phyloP scores from a whole-genome alignment of 2,329 filamentous ascomycete genomes.

The Magnaporthiopsis poae region DNA sequence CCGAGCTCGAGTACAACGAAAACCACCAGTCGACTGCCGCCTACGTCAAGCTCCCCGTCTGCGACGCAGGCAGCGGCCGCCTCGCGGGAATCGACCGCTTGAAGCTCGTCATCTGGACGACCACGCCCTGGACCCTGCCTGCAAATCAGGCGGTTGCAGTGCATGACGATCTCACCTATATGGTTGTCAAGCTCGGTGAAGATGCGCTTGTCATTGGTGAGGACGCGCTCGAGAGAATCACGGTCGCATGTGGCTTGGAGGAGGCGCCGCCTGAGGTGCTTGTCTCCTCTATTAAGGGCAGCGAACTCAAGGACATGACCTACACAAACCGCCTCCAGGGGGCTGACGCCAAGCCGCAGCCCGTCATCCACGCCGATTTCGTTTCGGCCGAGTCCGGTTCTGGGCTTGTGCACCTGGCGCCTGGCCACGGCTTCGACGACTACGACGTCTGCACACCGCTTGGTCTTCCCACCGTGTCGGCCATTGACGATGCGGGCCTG shows the following conservation, averaged over 20 bases:
- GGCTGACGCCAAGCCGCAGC: constrained; percentile 45
- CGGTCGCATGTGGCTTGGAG: constrained; percentile 26
- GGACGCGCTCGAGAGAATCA: constrained; percentile 54
- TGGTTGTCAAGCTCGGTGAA: constrained; percentile 46
- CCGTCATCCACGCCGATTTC: constrained; percentile 75
- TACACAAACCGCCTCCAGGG: constrained; percentile 66
- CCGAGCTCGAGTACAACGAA: constrained; percentile 75
- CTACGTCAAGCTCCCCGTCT: constrained; percentile 70
- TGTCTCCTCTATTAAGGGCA: constrained; percentile 49
- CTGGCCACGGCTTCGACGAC: constrained; percentile 93
- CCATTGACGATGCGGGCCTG: constrained; percentile 68
- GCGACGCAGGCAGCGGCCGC: constrained; percentile 25
- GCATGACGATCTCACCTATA: constrained; percentile 63
- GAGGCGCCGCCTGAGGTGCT: constrained; percentile 34
- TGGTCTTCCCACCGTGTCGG: constrained; percentile 66
- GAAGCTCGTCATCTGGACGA: constrained; percentile 92
- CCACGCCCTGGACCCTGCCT: constrained; percentile 92
- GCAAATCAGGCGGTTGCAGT: constrained; percentile 86
- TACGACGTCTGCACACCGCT: constrained; percentile 69
- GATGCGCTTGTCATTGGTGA: constrained; percentile 63
- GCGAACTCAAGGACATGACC: constrained; percentile 51
- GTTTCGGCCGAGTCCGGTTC: constrained; percentile 85
- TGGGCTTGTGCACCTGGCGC: constrained; percentile 87
- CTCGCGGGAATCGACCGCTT: constrained; percentile 40
- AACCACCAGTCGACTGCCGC: constrained; percentile 61